Conservation (phyloP, 768 basidiomycete species). For the Boletus subcaerulescens region DNA sequence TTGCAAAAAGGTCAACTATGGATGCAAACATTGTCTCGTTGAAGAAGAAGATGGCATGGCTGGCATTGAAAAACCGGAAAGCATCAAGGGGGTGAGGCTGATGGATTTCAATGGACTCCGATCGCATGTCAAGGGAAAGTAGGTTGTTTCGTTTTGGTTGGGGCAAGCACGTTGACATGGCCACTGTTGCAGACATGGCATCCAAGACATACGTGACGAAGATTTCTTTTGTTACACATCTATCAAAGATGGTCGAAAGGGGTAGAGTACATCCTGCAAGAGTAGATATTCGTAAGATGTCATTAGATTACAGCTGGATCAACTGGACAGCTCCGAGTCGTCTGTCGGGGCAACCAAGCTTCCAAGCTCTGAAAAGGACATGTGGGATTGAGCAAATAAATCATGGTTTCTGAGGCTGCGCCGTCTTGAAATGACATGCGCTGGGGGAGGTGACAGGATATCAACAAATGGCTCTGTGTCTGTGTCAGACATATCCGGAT, state of each 20-base stretch:
- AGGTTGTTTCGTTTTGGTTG: slow-evolving; percentile 17
- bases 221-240: slow-evolving; percentile 40
- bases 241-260: not conserved
- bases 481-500: not conserved
- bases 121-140: slow-evolving; percentile 66
- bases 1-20: slow-evolving; percentile 40
- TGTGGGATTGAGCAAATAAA: slow-evolving; percentile 24
- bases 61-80: not conserved
- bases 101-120: slow-evolving; percentile 56
- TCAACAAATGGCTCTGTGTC: slow-evolving; percentile 16
- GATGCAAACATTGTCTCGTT: slow-evolving; percentile 51
- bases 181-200: slow-evolving; percentile 43
- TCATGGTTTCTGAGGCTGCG: slow-evolving; percentile 25
- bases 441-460: slow-evolving; percentile 19
- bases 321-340: not conserved
- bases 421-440: slow-evolving; percentile 6
- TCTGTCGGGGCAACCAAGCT: slow-evolving; percentile 17
- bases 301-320: not conserved
- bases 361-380: slow-evolving; percentile 27
- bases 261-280: not conserved
- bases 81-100: slow-evolving; percentile 12
- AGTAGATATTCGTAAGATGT: too few relatives aligned
- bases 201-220: slow-evolving; percentile 49
- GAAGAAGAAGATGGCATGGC: not conserved
- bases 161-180: not conserved